phyloP scores from a whole-genome alignment of 352 stramenopile genomes.

The Thalassiosira exigua region DNA sequence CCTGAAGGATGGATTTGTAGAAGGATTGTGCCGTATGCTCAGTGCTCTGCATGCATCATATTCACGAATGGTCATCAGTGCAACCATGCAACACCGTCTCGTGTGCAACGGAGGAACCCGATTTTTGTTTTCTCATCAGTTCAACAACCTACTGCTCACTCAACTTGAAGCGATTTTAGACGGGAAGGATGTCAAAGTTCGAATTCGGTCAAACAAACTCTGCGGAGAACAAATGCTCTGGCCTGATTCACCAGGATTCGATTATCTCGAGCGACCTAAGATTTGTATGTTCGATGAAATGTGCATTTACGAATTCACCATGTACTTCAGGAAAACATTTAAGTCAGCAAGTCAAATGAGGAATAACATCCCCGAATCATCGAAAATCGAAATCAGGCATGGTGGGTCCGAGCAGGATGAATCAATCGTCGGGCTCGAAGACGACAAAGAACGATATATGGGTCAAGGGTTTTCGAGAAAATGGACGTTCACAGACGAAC shows the following conservation, averaged over 20 bases:
- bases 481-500: slow-evolving; percentile 15
- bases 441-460: background rate
- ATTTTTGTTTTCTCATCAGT: slow-evolving; percentile 52
- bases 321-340: too few species aligned
- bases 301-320: slow-evolving; percentile 33
- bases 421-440: background rate
- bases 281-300: slow-evolving; percentile 18
- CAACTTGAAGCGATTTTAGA: slow-evolving; percentile 21
- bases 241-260: slow-evolving; percentile 22
- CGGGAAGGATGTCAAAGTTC: background rate
- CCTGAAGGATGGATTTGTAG: slow-evolving; percentile 30
- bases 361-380: slow-evolving; percentile 19
- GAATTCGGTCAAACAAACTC: background rate
- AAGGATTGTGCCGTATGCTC: slow-evolving; percentile 47
- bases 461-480: background rate
- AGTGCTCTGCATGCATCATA: slow-evolving; percentile 30
- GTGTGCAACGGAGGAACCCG: slow-evolving; percentile 18
- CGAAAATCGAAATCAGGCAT: slow-evolving; percentile 10
- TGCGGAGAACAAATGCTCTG: background rate
- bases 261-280: slow-evolving; percentile 32
- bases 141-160: slow-evolving; percentile 36
- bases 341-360: too few species aligned
- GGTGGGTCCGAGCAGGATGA: slow-evolving; percentile 9
- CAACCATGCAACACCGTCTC: slow-evolving; percentile 42
- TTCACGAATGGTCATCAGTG: slow-evolving; percentile 25